Evolutionary conservation across 345 rosid species (phyloP), one percentile per base, ranked within the genome.

Genomic region (Acer yangbiense): DNA sequence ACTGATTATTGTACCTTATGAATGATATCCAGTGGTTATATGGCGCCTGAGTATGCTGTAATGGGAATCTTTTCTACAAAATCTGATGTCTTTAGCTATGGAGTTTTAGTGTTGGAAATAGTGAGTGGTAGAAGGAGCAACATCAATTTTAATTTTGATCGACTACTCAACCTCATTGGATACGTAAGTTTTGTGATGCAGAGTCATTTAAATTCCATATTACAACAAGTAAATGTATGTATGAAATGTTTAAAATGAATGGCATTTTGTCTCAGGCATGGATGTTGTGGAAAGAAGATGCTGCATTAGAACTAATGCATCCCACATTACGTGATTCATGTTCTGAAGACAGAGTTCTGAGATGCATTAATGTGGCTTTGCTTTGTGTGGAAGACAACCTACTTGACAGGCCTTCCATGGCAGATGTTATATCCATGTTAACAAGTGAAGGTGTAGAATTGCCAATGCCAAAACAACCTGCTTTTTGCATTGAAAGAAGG

Each of bases 11-110:
- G 35, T 32, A 32, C 35, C 35, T 32, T 32, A 32, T 32, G 35
- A 32, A 32, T 32, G 35, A 32, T 25, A 3, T 32, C 5, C 7
- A 69, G 74, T 23, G 83, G 79, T 9, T 72, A 80, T 8, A 80
- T 80, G 74, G 17, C 77, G 7, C 77, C 80, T 25, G 77, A 76
- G 43, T 80, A 80, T 60, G 27, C 67, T 16, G 46, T 76, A 61
- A 67, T 27, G 11, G 83, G 80, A n/a, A 10, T 80, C 48, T 70
- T 76, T 69, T 80, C 83, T 8, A 60, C 50, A 23, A 80, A 80
- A 60, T 80, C 83, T 8, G 83, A 80, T 72, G 79, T 76, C 20
- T 80, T 41, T 7, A 76, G 83, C 11, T 80, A 76, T 21, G 80
- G 27, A 64, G 79, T 80, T 0, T 39, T 76, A 35, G 18, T 71